A percentile compares a stretch with the other conserved stretches of the same genome.
Conservation (phyloP, 345 rosid species). For the Leavenworthia alabamica region DNA sequence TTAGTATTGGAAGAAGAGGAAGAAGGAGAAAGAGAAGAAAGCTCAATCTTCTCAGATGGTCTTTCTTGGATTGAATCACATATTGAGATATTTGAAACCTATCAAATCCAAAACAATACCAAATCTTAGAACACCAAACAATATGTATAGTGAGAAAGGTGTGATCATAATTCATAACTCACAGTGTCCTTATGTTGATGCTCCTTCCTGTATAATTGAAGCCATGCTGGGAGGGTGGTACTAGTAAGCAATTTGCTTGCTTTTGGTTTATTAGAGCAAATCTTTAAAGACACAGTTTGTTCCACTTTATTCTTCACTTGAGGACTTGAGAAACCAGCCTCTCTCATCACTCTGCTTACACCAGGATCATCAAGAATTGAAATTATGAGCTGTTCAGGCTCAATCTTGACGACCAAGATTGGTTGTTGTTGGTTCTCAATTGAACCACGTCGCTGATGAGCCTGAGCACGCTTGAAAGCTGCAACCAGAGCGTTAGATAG, state of each 20-base stretch:
- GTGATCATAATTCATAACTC: constrained; percentile 9
- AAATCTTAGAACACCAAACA: neutral
- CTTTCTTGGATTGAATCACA: constrained; percentile 41
- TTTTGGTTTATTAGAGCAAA: constrained; percentile 43
- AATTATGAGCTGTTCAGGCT: constrained; percentile 71
- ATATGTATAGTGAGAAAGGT: neutral
- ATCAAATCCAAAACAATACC: neutral
- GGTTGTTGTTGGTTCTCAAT: constrained; percentile 79
- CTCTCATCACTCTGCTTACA: constrained; percentile 92
- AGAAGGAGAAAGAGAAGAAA: constrained; percentile 52
- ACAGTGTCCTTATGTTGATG: constrained; percentile 26
- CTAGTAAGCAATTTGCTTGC: constrained; percentile 13
- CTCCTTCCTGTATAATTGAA: constrained; percentile 53
- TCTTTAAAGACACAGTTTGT: constrained; percentile 49
- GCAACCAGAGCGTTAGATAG: constrained; percentile 84
- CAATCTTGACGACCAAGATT: constrained; percentile 70
- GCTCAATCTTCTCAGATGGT: constrained; percentile 39
- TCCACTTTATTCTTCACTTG: constrained; percentile 77
- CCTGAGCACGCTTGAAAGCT: constrained; percentile 95
- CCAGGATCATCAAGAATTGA: constrained; percentile 93
- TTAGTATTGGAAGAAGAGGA: constrained; percentile 40
- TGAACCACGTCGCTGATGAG: constrained; percentile 81
- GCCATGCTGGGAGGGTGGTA: constrained; percentile 68
- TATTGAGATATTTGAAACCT: constrained; percentile 41
- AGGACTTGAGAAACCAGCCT: constrained; percentile 85